Conservation (phyloP, 441 rosid species). For the Gossypium davidsonii region DNA sequence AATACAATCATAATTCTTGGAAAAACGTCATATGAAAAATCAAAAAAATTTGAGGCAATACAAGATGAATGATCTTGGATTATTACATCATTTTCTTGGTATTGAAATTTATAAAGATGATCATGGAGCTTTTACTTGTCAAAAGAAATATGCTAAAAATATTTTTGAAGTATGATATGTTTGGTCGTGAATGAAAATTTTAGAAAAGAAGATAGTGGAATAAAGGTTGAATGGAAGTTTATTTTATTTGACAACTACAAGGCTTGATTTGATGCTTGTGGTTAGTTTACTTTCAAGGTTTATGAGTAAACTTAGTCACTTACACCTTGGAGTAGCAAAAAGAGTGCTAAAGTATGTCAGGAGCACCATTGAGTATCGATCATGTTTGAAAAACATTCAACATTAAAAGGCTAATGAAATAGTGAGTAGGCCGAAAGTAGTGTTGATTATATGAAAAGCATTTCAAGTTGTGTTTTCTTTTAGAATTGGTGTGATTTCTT, state of each 20-base stretch:
- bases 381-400: not conserved
- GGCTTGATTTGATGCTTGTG: not conserved
- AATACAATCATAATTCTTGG: too few species aligned
- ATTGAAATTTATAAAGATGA: too few species aligned
- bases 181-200: not conserved
- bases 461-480: not conserved
- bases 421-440: not conserved
- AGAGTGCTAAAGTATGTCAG: not conserved
- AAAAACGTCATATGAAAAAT: too few species aligned
- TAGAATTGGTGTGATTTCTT: not conserved
- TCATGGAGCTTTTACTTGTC: too few species aligned
- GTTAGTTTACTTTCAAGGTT: not conserved
- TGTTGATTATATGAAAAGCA: not conserved
- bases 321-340: not conserved
- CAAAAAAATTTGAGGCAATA: too few species aligned
- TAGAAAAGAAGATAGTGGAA: not conserved
- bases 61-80: not conserved
- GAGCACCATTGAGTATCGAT: too few species aligned
- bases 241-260: not conserved
- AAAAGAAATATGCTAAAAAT: too few species aligned
- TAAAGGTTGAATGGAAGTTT: too few species aligned
- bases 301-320: not conserved
- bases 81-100: too few species aligned
- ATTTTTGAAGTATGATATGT: not conserved
- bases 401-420: not conserved